Evolutionary conservation across 345 rosid species (phyloP).

Genomic region (Excoecaria agallocha): DNA sequence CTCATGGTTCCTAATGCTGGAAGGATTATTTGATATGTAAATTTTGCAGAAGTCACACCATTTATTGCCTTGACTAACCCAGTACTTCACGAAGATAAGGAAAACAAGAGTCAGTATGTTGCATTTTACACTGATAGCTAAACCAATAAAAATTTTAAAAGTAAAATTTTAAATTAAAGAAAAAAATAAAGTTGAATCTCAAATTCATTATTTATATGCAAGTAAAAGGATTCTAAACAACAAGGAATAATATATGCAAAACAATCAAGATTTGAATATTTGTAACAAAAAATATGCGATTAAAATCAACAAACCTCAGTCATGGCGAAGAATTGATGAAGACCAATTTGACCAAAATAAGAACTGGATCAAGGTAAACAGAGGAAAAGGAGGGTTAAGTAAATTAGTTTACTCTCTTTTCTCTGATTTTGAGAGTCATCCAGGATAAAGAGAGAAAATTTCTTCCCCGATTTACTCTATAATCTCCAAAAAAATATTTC

Average conservation of each 20-base stretch:
- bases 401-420: too few relatives aligned
- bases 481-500: too few relatives aligned
- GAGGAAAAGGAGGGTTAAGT: too few relatives aligned
- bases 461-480: too few relatives aligned
- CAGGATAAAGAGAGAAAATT: too few relatives aligned
- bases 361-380: too few relatives aligned
- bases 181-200: background rate
- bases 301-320: constrained; percentile 53
- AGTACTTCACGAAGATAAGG: constrained; percentile 43
- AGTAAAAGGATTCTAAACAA: background rate
- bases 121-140: background rate
- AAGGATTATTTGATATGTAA: constrained; percentile 66
- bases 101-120: background rate
- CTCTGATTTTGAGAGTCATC: too few relatives aligned
- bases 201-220: background rate
- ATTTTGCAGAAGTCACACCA: constrained; percentile 98
- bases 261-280: background rate
- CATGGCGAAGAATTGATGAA: constrained; percentile 39
- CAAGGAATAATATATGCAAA: background rate
- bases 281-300: background rate
- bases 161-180: background rate
- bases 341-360: background rate
- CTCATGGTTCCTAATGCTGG: constrained; percentile 91
- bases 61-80: constrained; percentile 98
- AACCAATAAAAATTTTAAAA: background rate